Base-by-base conservation (phyloP, 179 eudicot species). In the Carnegiea gigantea region DNA sequence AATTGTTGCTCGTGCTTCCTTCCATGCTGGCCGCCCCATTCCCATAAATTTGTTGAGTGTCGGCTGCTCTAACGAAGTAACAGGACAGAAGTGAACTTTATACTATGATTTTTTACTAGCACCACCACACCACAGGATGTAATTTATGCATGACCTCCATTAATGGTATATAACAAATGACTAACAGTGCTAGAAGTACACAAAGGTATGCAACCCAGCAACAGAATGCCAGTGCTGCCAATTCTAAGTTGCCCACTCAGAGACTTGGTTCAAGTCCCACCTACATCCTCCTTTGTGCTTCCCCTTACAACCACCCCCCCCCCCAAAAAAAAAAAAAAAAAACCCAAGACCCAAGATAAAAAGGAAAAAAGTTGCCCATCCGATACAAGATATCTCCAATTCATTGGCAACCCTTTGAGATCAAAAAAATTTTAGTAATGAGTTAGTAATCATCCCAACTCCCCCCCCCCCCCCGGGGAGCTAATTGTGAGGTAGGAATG, bases 11-110 rank as follows among this genome's bases (percentile, higher is more conserved):
- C 99, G 98, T 82, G 99, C 99, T 86, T 95, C 99, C 88, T 87
- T 94, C 99, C 99, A 95, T 17, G 99, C 98, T 54, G 95, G 94
- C 30, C 92, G 86, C 54, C 98, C 99, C 95, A 95, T 76, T 75
- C 78, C 91, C 89, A 90, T 23, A 77, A 96, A 92, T 83, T 91
- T 94, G 82, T 96, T 96, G 40, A 96, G 92, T 79, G 97, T 94
- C 9, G 96, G 88, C 99, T 95, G 93, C 78, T 53, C 46, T 26
- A 73, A 78, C 36, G 49, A 82, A 76, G 36, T 44, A 76, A 68
- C 17, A 46, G n/a, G 77, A n/a, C 46, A 84, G 28, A 54, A 76
- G 65, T 5, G 73, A 76, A 15, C 6, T 28, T 28, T 21, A 76
- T 20, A 26, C 40, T 6, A 51, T 51, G n/a, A 18, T 28, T 28